phyloP scores from a whole-genome alignment of 345 rosid species.

The Cardiospermum halicacabum region DNA sequence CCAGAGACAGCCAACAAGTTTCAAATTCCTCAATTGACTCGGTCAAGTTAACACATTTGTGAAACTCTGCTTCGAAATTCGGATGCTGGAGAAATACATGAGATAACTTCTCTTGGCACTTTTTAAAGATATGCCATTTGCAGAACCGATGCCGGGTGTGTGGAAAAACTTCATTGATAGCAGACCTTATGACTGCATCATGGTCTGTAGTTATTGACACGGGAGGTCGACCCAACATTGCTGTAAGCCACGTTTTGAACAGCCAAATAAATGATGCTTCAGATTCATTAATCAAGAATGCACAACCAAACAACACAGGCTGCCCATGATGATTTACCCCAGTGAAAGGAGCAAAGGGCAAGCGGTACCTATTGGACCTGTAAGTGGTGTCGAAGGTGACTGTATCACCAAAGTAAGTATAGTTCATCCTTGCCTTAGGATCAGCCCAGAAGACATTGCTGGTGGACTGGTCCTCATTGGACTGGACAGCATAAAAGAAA shows the following conservation, averaged over 20 bases:
- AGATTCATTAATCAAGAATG: conserved; percentile 38
- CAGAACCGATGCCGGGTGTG: conserved; percentile 43
- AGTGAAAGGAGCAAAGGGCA: conserved; percentile 52
- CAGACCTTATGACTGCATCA: conserved; percentile 33
- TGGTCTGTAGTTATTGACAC: conserved; percentile 41
- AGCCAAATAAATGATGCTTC: conserved; percentile 47
- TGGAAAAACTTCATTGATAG: conserved; percentile 39
- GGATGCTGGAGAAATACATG: conserved; percentile 40
- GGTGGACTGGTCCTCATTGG: conserved; percentile 29
- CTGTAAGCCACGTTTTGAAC: conserved; percentile 42
- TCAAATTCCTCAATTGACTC: conserved; percentile 50
- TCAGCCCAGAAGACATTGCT: conserved; percentile 52
- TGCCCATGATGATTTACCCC: conserved; percentile 61
- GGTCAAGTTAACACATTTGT: conserved; percentile 40
- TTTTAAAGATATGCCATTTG: conserved; percentile 43
- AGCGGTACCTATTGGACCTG: conserved; percentile 37
- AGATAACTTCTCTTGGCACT: conserved; percentile 44
- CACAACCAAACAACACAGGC: conserved; percentile 49
- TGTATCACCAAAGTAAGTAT: conserved; percentile 45
- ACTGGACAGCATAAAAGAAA: conserved; percentile 46
- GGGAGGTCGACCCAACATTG: conserved; percentile 42
- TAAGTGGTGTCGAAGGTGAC: conserved; percentile 45
- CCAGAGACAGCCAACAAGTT: conserved; percentile 42
- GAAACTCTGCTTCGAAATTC: conserved; percentile 41
- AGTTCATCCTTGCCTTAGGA: conserved; percentile 35